Base-by-base conservation (phyloP, 257 asterid genomes). In the Knoxia roxburghii region DNA sequence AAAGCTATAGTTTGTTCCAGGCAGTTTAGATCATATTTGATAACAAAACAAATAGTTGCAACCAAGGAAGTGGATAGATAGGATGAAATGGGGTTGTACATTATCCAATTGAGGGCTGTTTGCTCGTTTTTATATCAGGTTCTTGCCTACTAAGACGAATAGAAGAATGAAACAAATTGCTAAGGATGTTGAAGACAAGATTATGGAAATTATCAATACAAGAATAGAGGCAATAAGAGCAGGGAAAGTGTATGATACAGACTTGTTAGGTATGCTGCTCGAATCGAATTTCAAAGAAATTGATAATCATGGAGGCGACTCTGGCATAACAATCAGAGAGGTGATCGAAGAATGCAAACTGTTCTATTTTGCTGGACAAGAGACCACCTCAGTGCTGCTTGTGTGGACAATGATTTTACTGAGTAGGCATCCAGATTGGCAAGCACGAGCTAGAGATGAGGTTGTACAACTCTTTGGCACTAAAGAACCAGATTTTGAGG, bases 361-460 rank as follows among this genome's bases (percentile, higher is more conserved):
- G 20, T 83, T 80, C 65, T 83, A 80, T 76, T 70, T 83, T 41
- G 81, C 81, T 1, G 87, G 87, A 0, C 87, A 82, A 26, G 87
- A 82, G 49, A 79, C 87, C 9, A 74, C 87, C 3, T 66, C 87
- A 1, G 24, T 67, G 17, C 65, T 80, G 73, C 83, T 83, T 27
- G 75, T 71, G 1, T 82, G 87, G 85, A 79, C 87, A 0, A 55
- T 82, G 81, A 49, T 82, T 54, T 56, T 77, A 17, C 51, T 82
- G 33, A 59, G 85, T 64, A 72, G 55, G 61, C 76, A 77, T 40
- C 20, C 5, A 11, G 73, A 77, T 0, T 82, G 85, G 87, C 87
- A 80, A 64, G 37, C 0, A 4, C 75, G 78, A 4, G 83, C 87
- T 0, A 63, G 88, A 60, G 79, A 80, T 2, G 85, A 80, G 73